phyloP scores from a whole-genome alignment of 345 rosid genomes.

The Cardamine chenopodiifolia region DNA sequence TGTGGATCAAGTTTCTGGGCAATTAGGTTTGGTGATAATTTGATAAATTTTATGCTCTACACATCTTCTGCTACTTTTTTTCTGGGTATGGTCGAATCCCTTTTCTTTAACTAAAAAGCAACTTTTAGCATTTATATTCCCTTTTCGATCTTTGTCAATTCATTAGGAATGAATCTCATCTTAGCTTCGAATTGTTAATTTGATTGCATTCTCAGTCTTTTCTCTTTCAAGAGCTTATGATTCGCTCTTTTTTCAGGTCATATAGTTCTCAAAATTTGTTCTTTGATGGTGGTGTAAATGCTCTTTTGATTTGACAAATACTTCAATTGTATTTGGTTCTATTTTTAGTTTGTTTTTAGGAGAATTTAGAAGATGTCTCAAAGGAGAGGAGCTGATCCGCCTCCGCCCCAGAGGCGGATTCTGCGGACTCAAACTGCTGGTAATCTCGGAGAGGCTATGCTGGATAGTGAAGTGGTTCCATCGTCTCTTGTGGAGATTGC shows the following conservation, averaged over 20 bases:
- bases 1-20: slow-evolving; percentile 21
- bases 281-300: too few relatives aligned
- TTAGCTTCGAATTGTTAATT: slow-evolving; percentile 12
- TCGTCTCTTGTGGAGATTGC: slow-evolving; percentile 64
- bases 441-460: slow-evolving; percentile 58
- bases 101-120: slow-evolving; percentile 15
- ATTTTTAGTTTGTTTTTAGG: slow-evolving; percentile 1
- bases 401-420: slow-evolving; percentile 54
- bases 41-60: slow-evolving; percentile 33
- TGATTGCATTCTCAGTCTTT: slow-evolving; percentile 5
- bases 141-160: slow-evolving; percentile 23
- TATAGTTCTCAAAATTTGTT: slow-evolving; percentile 6
- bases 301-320: neutral
- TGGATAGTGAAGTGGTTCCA: slow-evolving; percentile 65
- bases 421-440: slow-evolving; percentile 65
- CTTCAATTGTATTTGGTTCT: slow-evolving; percentile 18
- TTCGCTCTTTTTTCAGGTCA: neutral
- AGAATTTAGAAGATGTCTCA: slow-evolving; percentile 47
- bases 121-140: slow-evolving; percentile 14
- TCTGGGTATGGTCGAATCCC: neutral
- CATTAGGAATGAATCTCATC: slow-evolving; percentile 17
- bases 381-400: slow-evolving; percentile 50
- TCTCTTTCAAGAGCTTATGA: slow-evolving; percentile 14
- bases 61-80: slow-evolving; percentile 26
- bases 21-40: slow-evolving; percentile 11